Evolutionary conservation across 1,139 yeast genomes (phyloP), one percentile per base, ranked within the genome.

Genomic region (Lodderomyces theae): DNA sequence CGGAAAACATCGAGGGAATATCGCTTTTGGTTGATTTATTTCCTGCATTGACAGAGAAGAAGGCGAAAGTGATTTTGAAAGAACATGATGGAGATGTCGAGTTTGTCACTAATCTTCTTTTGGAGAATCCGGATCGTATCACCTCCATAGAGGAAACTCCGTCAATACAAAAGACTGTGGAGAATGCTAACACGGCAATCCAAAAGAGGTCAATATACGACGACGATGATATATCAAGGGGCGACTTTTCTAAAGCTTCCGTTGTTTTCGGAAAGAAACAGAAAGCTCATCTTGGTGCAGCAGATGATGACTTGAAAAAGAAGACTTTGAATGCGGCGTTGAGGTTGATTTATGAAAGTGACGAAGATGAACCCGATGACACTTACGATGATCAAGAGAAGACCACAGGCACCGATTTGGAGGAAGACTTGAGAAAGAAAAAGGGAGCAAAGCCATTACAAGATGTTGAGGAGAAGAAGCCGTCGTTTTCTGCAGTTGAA

Each of bases 291-390:
- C 38, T 46, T 7, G 39, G 26, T 8, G 38, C 44, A 5, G 38
- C 49, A 8, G 37, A 37, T 36, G 48, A 42, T 11, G 48, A 72
- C 35, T 54, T 77, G 18, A 77, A 75, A 48, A 77, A 80, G 50
- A 74, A 69, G 50, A 80, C 87, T 0, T 60, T 86, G 35, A 69
- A 76, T 8, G 77, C 82, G 36, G 90, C 94, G 0, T 64, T 87
- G 49, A 64, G 79, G 41, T 60, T 83, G 49, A 65, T 86, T 46
- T 82, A 85, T 51, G 86, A 82, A 37, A 74, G 80, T 16, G 92
- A 85, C 46, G 95, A 86, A 51, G 82, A 77, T 52, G 95, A 86
- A 49, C 81, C 86, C 2, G 96, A 87, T 57, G 96, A 88, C 51
- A 86, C 95, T 0, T 87, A 87, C 54, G 84, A 79, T 40, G 95